phyloP scores from a whole-genome alignment of 208 protist species.

The Strigomonas oncopelti region DNA sequence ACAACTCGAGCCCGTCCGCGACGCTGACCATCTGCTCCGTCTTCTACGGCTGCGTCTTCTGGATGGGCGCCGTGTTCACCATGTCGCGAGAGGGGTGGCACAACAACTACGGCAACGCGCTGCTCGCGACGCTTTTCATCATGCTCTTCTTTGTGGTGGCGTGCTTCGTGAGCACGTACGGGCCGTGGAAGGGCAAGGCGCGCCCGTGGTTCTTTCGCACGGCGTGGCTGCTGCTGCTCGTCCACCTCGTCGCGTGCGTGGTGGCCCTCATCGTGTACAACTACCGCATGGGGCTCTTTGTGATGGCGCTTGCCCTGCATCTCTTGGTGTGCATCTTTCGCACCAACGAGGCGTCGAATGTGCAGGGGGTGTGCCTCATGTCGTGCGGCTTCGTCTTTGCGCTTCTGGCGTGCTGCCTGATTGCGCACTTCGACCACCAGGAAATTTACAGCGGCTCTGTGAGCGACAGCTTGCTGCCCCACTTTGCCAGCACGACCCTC shows the following conservation, averaged over 20 bases:
- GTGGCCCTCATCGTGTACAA: slow-evolving; percentile 36
- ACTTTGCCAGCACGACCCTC: not conserved
- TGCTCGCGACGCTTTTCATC: slow-evolving; percentile 36
- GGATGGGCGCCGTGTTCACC: slow-evolving; percentile 54
- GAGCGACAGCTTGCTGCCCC: slow-evolving; percentile 13
- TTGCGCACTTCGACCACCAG: slow-evolving; percentile 27
- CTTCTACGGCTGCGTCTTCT: slow-evolving; percentile 44
- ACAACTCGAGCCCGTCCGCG: slow-evolving; percentile 32
- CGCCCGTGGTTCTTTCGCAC: slow-evolving; percentile 48
- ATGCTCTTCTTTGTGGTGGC: slow-evolving; percentile 36
- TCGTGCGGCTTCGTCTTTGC: slow-evolving; percentile 25
- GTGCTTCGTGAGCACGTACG: slow-evolving; percentile 43
- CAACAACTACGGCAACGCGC: slow-evolving; percentile 31
- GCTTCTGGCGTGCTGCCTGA: slow-evolving; percentile 43
- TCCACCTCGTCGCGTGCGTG: slow-evolving; percentile 46
- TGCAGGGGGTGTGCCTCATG: slow-evolving; percentile 35
- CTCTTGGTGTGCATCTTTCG: slow-evolving; percentile 40
- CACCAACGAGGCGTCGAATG: slow-evolving; percentile 41
- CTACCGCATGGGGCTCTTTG: slow-evolving; percentile 59
- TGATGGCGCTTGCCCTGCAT: slow-evolving; percentile 46
- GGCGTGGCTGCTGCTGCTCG: slow-evolving; percentile 34
- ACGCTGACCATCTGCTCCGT: slow-evolving; percentile 36
- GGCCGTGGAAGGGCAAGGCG: slow-evolving; percentile 28
- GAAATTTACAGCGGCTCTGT: slow-evolving; percentile 26
- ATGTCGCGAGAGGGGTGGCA: slow-evolving; percentile 37